Percentiles rank a stretch among this genome's conserved stretches.
These are phyloP conservation scores for Periconia sp. DNA, from an alignment of 2,329 filamentous ascomycete species.

Conservation along the genomic window DNA sequence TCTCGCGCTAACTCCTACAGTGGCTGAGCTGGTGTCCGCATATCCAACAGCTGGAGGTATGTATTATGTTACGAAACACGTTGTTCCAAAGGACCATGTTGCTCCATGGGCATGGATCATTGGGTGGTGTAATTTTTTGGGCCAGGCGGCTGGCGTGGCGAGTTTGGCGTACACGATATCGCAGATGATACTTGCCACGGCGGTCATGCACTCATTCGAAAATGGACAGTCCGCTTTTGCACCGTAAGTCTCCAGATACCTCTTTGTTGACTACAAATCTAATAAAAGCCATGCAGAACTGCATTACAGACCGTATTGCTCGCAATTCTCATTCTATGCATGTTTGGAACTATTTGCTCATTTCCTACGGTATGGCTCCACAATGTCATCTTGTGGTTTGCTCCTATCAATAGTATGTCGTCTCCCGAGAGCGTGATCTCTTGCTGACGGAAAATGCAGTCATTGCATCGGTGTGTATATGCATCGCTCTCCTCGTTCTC, in stretches of 20 bases:
- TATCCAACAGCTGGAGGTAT: slow-evolving; percentile 72
- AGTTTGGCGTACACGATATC: slow-evolving; percentile 68
- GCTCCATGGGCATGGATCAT: slow-evolving; percentile 70
- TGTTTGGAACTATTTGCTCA: slow-evolving; percentile 67
- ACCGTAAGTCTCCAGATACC: slow-evolving; percentile 55
- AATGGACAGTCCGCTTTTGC: slow-evolving; percentile 60
- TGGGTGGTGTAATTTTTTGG: slow-evolving; percentile 71
- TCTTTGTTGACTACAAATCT: neutral
- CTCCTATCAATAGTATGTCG: slow-evolving; percentile 65
- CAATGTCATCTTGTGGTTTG: slow-evolving; percentile 68
- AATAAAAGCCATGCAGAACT: slow-evolving; percentile 51
- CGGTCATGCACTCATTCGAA: slow-evolving; percentile 66
- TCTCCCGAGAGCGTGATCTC: neutral
- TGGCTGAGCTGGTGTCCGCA: slow-evolving; percentile 69
- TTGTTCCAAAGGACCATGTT: slow-evolving; percentile 66
- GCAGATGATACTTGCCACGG: slow-evolving; percentile 68
- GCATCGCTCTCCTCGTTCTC: slow-evolving; percentile 62
- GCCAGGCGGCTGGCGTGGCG: slow-evolving; percentile 68
- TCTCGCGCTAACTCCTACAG: slow-evolving; percentile 36
- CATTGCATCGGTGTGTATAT: slow-evolving; percentile 65
- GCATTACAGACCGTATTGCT: slow-evolving; percentile 65
- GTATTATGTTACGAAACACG: slow-evolving; percentile 72
- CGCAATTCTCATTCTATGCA: slow-evolving; percentile 60
- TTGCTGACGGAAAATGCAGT: slow-evolving; percentile 45
- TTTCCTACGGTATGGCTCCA: slow-evolving; percentile 66